Evolutionary conservation across 2,329 filamentous ascomycete genomes (phyloP).

Genomic region (Leptographium lundbergii): DNA sequence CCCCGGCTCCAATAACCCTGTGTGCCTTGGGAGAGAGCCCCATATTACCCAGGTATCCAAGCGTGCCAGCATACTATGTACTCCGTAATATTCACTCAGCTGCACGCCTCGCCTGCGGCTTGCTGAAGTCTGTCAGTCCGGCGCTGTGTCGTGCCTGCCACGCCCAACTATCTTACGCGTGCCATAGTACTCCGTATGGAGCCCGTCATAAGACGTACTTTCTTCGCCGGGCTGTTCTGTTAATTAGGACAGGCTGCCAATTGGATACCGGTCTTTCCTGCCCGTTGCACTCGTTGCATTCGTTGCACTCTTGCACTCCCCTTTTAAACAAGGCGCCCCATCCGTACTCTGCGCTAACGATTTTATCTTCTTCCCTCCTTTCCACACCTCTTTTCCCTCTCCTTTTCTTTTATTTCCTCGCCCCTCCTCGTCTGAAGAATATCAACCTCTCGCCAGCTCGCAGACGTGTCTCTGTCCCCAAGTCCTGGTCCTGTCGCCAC

Average conservation of each 20-base stretch:
- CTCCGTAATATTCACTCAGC: background rate
- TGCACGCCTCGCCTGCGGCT: background rate
- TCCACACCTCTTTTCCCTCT: background rate
- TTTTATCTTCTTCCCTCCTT: conserved; percentile 1
- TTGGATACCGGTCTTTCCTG: background rate
- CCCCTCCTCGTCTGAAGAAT: background rate
- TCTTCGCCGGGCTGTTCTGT: background rate
- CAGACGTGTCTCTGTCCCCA: background rate
- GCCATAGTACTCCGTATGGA: background rate
- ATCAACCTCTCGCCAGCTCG: background rate
- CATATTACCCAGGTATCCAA: background rate
- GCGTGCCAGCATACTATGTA: background rate
- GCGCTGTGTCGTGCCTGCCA: background rate
- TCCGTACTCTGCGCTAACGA: background rate
- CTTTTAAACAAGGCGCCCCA: conserved; percentile 1
- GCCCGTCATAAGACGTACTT: background rate
- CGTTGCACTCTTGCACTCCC: background rate
- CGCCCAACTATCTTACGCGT: background rate
- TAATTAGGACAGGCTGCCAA: background rate
- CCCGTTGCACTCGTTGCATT: background rate
- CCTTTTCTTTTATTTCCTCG: background rate
- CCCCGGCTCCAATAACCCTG: background rate
- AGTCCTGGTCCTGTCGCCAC: background rate
- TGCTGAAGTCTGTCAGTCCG: background rate
- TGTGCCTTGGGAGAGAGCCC: background rate